Conservation (phyloP, 1,284 basidiomycete species). For the Sporisorium iseilematis-ciliati region DNA sequence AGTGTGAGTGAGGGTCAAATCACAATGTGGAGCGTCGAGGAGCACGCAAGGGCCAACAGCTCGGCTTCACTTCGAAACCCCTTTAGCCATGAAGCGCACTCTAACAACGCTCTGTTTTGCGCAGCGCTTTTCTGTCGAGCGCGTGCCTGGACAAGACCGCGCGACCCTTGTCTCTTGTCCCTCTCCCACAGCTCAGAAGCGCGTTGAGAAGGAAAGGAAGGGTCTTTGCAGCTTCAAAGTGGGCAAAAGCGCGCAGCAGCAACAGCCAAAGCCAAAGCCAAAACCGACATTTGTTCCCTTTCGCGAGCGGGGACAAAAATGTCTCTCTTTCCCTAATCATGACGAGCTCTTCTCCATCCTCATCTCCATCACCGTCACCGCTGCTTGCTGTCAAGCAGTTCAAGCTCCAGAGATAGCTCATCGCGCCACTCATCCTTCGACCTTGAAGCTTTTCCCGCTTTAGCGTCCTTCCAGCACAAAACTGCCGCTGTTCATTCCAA, state of each 20-base stretch:
- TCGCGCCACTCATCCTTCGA: background rate
- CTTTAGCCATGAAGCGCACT: too few relatives aligned
- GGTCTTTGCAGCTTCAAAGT: background rate
- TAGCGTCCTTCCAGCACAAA: background rate
- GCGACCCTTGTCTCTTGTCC: too few relatives aligned
- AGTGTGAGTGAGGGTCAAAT: too few relatives aligned
- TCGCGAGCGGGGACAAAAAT: too few relatives aligned
- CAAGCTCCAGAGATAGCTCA: background rate
- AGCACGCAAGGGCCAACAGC: too few relatives aligned
- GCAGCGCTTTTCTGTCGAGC: too few relatives aligned
- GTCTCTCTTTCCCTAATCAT: too few relatives aligned
- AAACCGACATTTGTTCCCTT: background rate
- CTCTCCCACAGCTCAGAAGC: background rate
- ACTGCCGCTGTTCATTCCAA: background rate
- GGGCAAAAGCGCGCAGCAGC: constrained; percentile 3
- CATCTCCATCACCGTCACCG: background rate
- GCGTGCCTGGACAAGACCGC: too few relatives aligned
- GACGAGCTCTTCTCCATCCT: background rate
- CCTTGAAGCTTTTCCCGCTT: background rate
- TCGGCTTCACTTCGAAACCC: too few relatives aligned
- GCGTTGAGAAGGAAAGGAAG: constrained; percentile 4
- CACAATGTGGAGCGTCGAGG: too few relatives aligned
- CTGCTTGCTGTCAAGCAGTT: background rate
- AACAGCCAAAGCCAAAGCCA: background rate
- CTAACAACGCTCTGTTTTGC: too few relatives aligned